Evolutionary conservation across 306 rosid species (phyloP), one percentile per base, ranked within the genome.

Genomic region (Vicia villosa): DNA sequence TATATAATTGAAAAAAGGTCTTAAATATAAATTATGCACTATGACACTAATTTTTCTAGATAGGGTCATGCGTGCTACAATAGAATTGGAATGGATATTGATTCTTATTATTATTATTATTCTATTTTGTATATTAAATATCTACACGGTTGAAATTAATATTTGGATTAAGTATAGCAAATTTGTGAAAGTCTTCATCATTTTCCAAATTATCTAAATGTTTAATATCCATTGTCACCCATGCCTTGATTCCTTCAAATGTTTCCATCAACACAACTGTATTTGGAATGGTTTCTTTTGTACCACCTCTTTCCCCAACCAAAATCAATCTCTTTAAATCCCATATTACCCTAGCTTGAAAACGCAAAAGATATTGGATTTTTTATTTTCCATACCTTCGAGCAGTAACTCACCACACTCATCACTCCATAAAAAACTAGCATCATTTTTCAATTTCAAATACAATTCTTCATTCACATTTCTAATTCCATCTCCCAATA

Each of bases 251-350:
- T 4, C 84, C 93, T 20, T 69, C 69, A 13, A 59, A 49, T 41
- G 79, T 66, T 41, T 88, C 88, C 52, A 73, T 75, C 37, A 88
- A 72, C 3, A 82, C 43, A 20, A 63, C 60, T 0, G 70, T 9
- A 30, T 88, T 82, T 57, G 81, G 80, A 5, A 76, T 77, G 9
- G 47, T 67, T 46, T 81, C 65, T 8, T 71, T 63, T 16, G 74
- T 71, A 14, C 81, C 84, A 7, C 93, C 93, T 58, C 59, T 60
- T 80, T 12, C 92, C 90, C 83, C 73, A 60, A 11, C 90, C 90
- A 67, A 88, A 87, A 51, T 83, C 72, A n/a, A 81, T 2, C 5
- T 79, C 74, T 10, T 55, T 32, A 47, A 85, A 83, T 59, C 78
- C 86, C 70, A 83, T 68, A 15, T 73, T 38, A 2, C 45, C 69